Evolutionary conservation across 306 rosid species (phyloP).

Genomic region (Lagenaria siceraria): DNA sequence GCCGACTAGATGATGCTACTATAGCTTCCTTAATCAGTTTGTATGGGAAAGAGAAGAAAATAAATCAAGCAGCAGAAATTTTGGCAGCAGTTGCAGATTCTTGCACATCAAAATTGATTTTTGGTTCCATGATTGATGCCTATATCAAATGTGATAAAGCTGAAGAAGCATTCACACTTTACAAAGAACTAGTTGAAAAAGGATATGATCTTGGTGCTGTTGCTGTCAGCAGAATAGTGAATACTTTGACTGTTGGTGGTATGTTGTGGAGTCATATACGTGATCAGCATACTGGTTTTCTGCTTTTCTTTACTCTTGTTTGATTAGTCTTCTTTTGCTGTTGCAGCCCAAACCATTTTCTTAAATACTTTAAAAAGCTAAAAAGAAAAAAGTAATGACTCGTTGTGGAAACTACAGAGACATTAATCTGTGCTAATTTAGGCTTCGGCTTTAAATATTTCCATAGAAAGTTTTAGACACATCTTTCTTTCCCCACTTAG

Average conservation of each 20-base stretch:
- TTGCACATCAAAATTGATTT: constrained; percentile 21
- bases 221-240: constrained; percentile 71
- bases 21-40: constrained; percentile 51
- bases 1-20: constrained; percentile 40
- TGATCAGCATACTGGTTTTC: background rate
- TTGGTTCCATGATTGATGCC: constrained; percentile 68
- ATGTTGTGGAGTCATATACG: constrained; percentile 9
- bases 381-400: background rate
- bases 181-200: constrained; percentile 37
- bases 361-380: background rate
- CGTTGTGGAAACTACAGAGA: background rate
- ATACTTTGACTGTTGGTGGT: constrained; percentile 66
- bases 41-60: constrained; percentile 53
- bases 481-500: background rate
- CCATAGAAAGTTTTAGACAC: background rate
- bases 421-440: background rate
- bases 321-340: background rate
- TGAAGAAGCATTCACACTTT: constrained; percentile 60
- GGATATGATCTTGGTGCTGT: constrained; percentile 61
- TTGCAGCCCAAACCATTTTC: background rate
- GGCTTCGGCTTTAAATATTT: background rate
- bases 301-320: background rate
- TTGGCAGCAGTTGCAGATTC: constrained; percentile 48
- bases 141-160: constrained; percentile 66
- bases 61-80: constrained; percentile 57